Percentiles rank a stretch among this genome's conserved stretches.
These are phyloP conservation scores for Kuraishia capsulata DNA, from an alignment of 805 yeast genomes.

Conservation along the genomic window DNA sequence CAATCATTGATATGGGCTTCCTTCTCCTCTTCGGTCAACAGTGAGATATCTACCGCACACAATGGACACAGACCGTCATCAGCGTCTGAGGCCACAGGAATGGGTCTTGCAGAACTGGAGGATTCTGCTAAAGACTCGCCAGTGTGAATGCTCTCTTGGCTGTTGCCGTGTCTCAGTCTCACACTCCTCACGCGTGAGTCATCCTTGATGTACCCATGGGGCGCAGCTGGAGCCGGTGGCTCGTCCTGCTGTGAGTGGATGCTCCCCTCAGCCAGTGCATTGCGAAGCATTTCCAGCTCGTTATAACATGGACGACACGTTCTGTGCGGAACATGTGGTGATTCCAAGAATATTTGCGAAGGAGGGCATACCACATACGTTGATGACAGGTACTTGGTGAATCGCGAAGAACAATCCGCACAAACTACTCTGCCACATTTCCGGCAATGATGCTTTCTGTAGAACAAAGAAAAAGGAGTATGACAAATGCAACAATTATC, in stretches of 20 bases:
- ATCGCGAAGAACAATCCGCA: slow-evolving; percentile 50
- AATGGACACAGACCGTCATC: slow-evolving; percentile 32
- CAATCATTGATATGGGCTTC: slow-evolving; percentile 71
- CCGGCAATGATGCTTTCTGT: slow-evolving; percentile 78
- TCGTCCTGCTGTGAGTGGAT: slow-evolving; percentile 6
- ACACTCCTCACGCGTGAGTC: not conserved
- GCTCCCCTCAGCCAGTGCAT: slow-evolving; percentile 23
- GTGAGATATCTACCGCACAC: slow-evolving; percentile 21
- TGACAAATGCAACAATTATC: slow-evolving; percentile 47
- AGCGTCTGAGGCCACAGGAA: slow-evolving; percentile 15
- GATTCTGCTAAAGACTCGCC: no score
- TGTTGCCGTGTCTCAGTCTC: not conserved
- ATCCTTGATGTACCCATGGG: not conserved
- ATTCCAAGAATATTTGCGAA: slow-evolving; percentile 34
- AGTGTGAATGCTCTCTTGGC: not conserved
- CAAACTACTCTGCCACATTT: slow-evolving; percentile 77
- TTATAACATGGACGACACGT: slow-evolving; percentile 70
- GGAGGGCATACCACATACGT: slow-evolving; percentile 52
- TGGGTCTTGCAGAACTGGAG: slow-evolving; percentile 1
- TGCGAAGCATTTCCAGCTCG: slow-evolving; percentile 43
- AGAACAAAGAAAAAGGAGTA: slow-evolving; percentile 44
- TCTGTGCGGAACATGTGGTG: slow-evolving; percentile 49
- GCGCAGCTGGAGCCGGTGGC: not conserved
- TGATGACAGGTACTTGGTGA: slow-evolving; percentile 46
- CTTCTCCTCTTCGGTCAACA: slow-evolving; percentile 23